Base-by-base conservation (phyloP, 305 asterid species). In the Solanum hybrid region DNA sequence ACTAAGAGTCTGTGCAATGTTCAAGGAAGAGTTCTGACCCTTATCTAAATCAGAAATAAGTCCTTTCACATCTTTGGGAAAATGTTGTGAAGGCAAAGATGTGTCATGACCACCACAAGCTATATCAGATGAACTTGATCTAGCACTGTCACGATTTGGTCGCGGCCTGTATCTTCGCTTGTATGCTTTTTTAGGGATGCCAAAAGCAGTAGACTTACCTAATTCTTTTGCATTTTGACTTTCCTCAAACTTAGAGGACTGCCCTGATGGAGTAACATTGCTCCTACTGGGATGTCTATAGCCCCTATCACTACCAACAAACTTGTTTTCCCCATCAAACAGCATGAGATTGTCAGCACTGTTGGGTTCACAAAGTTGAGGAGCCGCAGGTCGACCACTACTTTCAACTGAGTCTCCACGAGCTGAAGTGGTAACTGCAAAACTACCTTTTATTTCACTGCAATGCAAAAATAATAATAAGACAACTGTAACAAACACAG, bases 261-360 rank as follows among this genome's bases (percentile, higher is more conserved):
- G 89, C 40, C 78, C 89, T 26, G 89, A 78, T 34, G 89, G 87
- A 72, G 86, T 24, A 89, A 42, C 72, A 29, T 4, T 86, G 88
- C 79, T 78, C 85, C 78, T 90, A 78, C 79, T 69, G 72, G 60
- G 86, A 66, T 88, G 90, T 32, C 72, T 24, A 89, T 13, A 13
- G 19, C 78, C 85, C 79, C 77, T 75, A 10, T 86, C 85, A 19
- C 37, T 85, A 79, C 89, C 92, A 27, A 87, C 80, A 71, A 29
- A 78, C 36, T 89, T 76, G 81, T 86, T 91, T 75, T 91, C 90
- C 40, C 92, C 88, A 75, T 91, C 90, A 87, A 91, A 91, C 31
- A 91, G 90, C 92, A 91, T 89, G 85, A 90, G 92, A 87, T 90
- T 90, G 89, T 90, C 92, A 86, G 91, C 92, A 78, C 91, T 86